Evolutionary conservation across 108 stramenopile genomes (phyloP).

Genomic region (Phaeodactylum tricornutum): DNA sequence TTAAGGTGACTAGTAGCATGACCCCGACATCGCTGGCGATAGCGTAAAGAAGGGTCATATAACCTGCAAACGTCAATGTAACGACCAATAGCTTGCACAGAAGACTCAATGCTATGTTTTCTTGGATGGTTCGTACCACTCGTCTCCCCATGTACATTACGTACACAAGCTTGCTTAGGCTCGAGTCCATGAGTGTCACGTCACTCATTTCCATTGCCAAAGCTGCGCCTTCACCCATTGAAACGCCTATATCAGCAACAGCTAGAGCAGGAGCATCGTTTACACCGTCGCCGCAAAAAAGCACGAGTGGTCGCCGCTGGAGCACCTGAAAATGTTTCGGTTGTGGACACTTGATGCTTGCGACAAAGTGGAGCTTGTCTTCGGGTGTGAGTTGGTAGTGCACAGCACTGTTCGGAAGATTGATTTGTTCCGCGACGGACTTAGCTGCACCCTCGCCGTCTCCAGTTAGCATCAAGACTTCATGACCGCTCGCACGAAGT

Average conservation of each 20-base stretch:
- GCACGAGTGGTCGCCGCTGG: constrained; percentile 17
- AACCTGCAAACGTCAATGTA: constrained; percentile 53
- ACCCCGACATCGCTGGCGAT: constrained; percentile 81
- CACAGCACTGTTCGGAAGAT: constrained; percentile 37
- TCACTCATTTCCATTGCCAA: constrained; percentile 93
- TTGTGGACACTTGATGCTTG: constrained; percentile 35
- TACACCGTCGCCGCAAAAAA: constrained; percentile 87
- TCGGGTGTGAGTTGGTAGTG: constrained; percentile 68
- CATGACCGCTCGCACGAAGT: constrained; percentile 40
- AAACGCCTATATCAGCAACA: constrained; percentile 91
- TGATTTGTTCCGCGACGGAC: constrained; percentile 74
- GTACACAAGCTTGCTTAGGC: constrained; percentile 57
- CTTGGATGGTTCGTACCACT: constrained; percentile 64
- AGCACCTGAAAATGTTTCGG: background rate
- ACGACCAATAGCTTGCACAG: constrained; percentile 56
- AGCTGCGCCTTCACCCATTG: constrained; percentile 96
- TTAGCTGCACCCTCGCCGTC: constrained; percentile 88
- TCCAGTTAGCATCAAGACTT: constrained; percentile 96
- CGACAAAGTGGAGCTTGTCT: constrained; percentile 69
- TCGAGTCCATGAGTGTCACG: constrained; percentile 80
- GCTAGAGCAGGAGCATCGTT: constrained; percentile 93
- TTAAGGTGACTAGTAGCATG: constrained; percentile 78
- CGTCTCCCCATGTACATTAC: constrained; percentile 63
- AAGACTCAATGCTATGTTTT: constrained; percentile 70
- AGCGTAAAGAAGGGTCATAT: constrained; percentile 67